These are phyloP conservation scores for Athelia psychrophila DNA, from an alignment of 1,284 basidiomycete genomes.

Conservation along the genomic window DNA sequence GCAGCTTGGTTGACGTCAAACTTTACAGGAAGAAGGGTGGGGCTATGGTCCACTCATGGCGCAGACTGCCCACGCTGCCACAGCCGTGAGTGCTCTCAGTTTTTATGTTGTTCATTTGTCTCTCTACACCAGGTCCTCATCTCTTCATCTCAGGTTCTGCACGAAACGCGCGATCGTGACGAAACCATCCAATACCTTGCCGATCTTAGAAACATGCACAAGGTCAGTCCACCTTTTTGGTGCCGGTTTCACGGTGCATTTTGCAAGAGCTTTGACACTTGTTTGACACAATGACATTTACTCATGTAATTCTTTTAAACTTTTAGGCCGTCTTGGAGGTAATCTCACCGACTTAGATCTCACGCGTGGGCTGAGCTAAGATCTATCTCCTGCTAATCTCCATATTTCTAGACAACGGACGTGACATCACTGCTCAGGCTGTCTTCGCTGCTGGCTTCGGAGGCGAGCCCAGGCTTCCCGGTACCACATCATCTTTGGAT, in stretches of 20 bases:
- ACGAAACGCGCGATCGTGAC: slow-evolving; percentile 35
- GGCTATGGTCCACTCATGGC: slow-evolving; percentile 54
- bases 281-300: neutral
- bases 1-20: neutral
- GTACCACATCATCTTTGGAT: slow-evolving; percentile 47
- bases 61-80: slow-evolving; percentile 50
- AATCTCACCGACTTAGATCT: neutral
- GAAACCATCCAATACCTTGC: slow-evolving; percentile 39
- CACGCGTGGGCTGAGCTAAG: neutral
- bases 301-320: neutral
- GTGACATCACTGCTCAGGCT: slow-evolving; percentile 31
- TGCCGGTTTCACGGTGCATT: neutral
- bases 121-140: neutral
- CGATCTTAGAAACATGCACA: slow-evolving; percentile 40
- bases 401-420: slow-evolving; percentile 30
- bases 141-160: slow-evolving; percentile 28
- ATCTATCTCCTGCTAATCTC: neutral
- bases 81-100: slow-evolving; percentile 32
- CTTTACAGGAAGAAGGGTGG: slow-evolving; percentile 40
- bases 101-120: neutral
- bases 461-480: slow-evolving; percentile 17
- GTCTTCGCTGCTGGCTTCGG: slow-evolving; percentile 24
- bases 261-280: too few species aligned
- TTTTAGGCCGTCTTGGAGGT: slow-evolving; percentile 40
- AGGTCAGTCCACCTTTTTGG: slow-evolving; percentile 20